Percentiles rank a stretch among this genome's conserved stretches.
phyloP scores from a whole-genome alignment of 257 asterid genomes.

The Fraxinus excelsior region DNA sequence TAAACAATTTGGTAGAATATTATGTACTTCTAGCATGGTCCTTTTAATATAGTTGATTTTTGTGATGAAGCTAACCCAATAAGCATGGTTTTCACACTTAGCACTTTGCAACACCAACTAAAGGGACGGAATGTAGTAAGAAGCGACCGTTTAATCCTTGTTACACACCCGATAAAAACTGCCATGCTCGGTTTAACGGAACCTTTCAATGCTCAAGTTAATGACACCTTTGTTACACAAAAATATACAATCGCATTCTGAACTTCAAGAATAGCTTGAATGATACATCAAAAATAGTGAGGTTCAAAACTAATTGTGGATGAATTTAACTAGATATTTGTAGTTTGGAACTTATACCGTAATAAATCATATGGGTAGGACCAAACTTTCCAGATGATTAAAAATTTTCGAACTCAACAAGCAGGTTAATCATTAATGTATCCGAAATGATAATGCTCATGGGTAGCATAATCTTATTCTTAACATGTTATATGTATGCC shows the following conservation, averaged over 20 bases:
- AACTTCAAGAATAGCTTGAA: not conserved
- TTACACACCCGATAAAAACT: not conserved
- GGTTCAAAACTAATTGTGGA: not conserved
- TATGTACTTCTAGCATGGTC: too few relatives aligned
- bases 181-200: not conserved
- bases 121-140: not conserved
- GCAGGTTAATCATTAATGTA: not conserved
- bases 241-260: not conserved
- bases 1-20: too few relatives aligned
- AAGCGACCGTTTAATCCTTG: not conserved
- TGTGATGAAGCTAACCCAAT: not conserved
- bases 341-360: not conserved
- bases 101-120: conserved; percentile 2
- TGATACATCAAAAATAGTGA: not conserved
- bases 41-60: not conserved
- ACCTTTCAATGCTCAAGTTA: not conserved
- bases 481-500: not conserved
- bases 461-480: not conserved
- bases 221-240: not conserved
- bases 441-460: not conserved
- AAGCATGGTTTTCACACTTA: not conserved
- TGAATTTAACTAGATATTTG: not conserved
- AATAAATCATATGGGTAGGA: conserved; percentile 1
- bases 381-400: not conserved
- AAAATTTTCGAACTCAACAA: not conserved